Evolutionary conservation across 2,329 filamentous ascomycete genomes (phyloP), one percentile per base, ranked within the genome.

Genomic region (Blumeriella jaapii): DNA sequence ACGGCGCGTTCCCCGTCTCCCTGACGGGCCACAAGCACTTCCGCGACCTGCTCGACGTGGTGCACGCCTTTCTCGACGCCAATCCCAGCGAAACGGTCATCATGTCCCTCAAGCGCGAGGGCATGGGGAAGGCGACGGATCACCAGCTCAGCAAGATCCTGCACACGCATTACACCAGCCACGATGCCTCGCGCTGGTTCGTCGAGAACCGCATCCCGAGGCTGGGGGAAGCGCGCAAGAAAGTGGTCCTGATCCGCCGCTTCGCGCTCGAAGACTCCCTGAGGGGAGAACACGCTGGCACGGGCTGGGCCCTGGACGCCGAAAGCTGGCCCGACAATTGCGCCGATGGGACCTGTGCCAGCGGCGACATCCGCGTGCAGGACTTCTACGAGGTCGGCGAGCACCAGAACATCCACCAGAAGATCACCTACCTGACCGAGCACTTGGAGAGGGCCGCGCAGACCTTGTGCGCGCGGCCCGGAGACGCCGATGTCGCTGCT

Each of bases 361-460:
- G 76, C 50, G 85, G 83, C 3, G 66, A 77, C 44, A 74, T 95
- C 40, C 78, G 82, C 46, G 78, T 96, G 26, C 91, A 96, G 62
- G 91, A 96, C 62, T 95, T 89, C 59, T 96, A 93, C 66, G 85
- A 93, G 54, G 76, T 98, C 20, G 62, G 78, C 29, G 74, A 85
- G 58, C 75, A 71, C 14, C 64, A 73, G 40, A 80, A 79, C 49
- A 89, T 96, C 40, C 67, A 78, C 23, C 75, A 78, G 59, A 98
- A 96, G 67, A 80, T 93, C 40, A 60, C 67, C 26, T 78, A 78
- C 51, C 75, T 74, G 34, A 76, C 70, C 40, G 76, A 78, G 15
- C 86, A 94, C 49, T 73, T 95, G 29, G 76, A 80, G 54, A 75
- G 85, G 18, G 74, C 86, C 4, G 70, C 69, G 20, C 64, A 68